These are phyloP conservation scores for Chrysanthemum seticuspe DNA, from an alignment of 129 eudicot species.

Conservation along the genomic window DNA sequence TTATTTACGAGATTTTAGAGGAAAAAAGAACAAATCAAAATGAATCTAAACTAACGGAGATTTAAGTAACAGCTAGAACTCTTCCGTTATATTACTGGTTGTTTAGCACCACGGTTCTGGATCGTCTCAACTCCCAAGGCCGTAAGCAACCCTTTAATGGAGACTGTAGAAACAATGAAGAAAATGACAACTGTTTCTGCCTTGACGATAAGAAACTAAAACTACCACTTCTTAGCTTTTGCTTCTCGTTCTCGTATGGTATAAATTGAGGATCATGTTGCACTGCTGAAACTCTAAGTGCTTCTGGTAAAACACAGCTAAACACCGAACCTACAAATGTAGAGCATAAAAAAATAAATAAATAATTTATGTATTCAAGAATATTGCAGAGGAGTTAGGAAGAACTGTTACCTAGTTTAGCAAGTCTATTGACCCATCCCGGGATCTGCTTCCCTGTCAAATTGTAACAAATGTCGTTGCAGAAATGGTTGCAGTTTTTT, in stretches of 20 bases:
- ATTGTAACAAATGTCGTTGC: constrained; percentile 61
- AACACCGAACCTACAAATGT: constrained; percentile 53
- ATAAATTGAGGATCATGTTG: constrained; percentile 44
- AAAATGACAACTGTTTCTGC: constrained; percentile 66
- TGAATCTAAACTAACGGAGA: not conserved
- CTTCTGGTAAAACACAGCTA: constrained; percentile 74
- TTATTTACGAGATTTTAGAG: constrained; percentile 18
- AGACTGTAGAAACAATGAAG: constrained; percentile 70
- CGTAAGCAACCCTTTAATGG: constrained; percentile 79
- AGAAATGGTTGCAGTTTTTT: constrained; percentile 85
- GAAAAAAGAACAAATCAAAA: constrained; percentile 3
- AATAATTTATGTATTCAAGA: not conserved
- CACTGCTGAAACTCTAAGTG: constrained; percentile 57
- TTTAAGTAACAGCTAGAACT: not conserved
- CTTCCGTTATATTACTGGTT: constrained; percentile 25
- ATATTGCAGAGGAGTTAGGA: not conserved
- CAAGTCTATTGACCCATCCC: constrained; percentile 76
- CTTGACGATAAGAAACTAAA: constrained; percentile 70
- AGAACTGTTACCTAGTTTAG: constrained; percentile 56
- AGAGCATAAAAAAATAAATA: not conserved
- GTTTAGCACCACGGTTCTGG: constrained; percentile 37
- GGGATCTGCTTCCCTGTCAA: constrained; percentile 71
- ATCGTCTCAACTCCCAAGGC: constrained; percentile 53
- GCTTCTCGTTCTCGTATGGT: constrained; percentile 53
- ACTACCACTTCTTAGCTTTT: constrained; percentile 52